Base-by-base conservation (phyloP, 2,329 filamentous ascomycete species). In the Epichloe coenophiala region DNA sequence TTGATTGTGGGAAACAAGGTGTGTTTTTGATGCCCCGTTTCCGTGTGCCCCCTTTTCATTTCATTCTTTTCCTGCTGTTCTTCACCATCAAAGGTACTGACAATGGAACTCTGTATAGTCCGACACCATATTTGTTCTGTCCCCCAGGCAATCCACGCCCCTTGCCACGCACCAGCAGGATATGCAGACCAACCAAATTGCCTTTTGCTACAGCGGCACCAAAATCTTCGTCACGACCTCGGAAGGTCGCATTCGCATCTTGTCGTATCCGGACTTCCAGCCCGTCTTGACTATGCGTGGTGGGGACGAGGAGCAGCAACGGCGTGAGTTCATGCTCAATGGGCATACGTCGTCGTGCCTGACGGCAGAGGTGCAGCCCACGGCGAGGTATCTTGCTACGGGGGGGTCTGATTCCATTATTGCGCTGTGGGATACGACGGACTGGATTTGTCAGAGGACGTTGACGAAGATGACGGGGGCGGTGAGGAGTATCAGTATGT, bases 321-420 rank as follows among this genome's bases (percentile, higher is more conserved):
- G 19, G 19, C 63, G 65, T 21, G 77, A 80, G 59, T 83, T 86
- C 60, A 75, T 72, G 40, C 72, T 91, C 37, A 80, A 77, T 48
- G 86, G 83, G 0, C 86, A 90, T 63, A 88, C 84, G 3, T 84
- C 83, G 4, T 79, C 83, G 4, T 88, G 84, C 59, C 73, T 86
- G 54, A 76, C 80, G 8, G 75, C 81, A 12, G 82, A 83, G 54
- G 69, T 89, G 59, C 84, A 86, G 55, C 85, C 86, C 1, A 80
- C 78, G 43, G 86, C 81, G 40, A 74, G 80, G 41, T 85, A 82
- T 60, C 71, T 91, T 43, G 86, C 86, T 0, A 85, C 84, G 0
- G 86, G 86, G 33, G 85, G 84, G 9, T 80, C 81, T 9, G 86
- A 91, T 60, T 84, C 83, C 1, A 76, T 88, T 47, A 84, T 90